Base-by-base conservation (phyloP, 768 basidiomycete genomes). In the Mycena maculata region DNA sequence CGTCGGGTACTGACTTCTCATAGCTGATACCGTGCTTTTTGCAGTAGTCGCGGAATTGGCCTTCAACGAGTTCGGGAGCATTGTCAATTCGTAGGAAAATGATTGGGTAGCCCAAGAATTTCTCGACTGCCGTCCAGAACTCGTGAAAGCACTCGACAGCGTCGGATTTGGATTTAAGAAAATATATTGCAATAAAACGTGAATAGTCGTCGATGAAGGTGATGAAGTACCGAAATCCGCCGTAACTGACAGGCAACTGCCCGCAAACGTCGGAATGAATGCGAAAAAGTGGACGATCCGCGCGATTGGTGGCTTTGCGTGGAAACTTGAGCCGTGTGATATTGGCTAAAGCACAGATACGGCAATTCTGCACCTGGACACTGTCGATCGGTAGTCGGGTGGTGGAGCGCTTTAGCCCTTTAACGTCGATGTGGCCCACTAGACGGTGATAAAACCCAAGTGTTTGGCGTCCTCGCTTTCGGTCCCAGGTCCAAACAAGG, bases 161-260 rank as follows among this genome's bases (percentile, higher is more conserved):
- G 4, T 63, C 54, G 9, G 39, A 44, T 55, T 56, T 55, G 31
- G 10, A 9, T 49, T 63, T 63, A 12, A 63, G 62, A 27, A 63
- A 63, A n/a, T n/a, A n/a, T n/a, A n/a, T n/a, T n/a, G n/a, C n/a
- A n/a, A n/a, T n/a, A n/a, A n/a, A n/a, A n/a, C 70, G 55, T 0
- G 64, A 57, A 52, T 50, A 62, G 52, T 78, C 73, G 47, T 78
- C 76, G 3, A 69, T 76, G 60, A 75, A 79, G 0, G 71, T 71
- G 15, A 73, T 61, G 42, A 75, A 76, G 47, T 78, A 78, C 0
- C 23, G 41, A 16, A 65, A 56, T 2, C 69, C 69, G 0, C 70
- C 63, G 1, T 72, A 25, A 0, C 69, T 28, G 27, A 54, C 15
- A 18, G 65, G 69, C 2, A 64, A 30, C 2, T 71, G 71, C 2